phyloP scores from a whole-genome alignment of 768 basidiomycete species.

The Tricholoma furcatifolium region DNA sequence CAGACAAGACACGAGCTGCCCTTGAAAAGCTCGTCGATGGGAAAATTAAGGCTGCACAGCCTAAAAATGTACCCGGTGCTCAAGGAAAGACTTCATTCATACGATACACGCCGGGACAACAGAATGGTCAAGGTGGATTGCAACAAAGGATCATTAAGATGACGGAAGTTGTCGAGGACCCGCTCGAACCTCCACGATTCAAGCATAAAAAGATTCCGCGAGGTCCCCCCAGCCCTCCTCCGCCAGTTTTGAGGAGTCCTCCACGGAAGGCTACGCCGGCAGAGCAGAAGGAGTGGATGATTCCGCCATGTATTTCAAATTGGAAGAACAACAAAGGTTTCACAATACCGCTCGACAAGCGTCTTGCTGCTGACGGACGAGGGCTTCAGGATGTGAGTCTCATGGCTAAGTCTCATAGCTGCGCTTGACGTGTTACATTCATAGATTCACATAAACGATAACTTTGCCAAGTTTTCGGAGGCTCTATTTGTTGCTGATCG shows the following conservation, averaged over 20 bases:
- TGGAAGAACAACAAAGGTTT: conserved; percentile 99
- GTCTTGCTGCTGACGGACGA: conserved; percentile 96
- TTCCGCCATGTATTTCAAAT: conserved; percentile 98
- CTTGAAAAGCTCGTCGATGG: conserved; percentile 92
- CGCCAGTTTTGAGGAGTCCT: conserved; percentile 92
- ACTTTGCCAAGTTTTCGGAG: conserved; percentile 99
- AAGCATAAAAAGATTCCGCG: conserved; percentile 99
- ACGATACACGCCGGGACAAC: conserved; percentile 95
- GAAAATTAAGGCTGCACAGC: conserved; percentile 98
- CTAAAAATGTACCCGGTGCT: conserved; percentile 87
- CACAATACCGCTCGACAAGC: conserved; percentile 97
- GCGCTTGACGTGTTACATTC: background rate
- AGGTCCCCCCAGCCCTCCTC: conserved; percentile 94
- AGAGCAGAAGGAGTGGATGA: conserved; percentile 99
- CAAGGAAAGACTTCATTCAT: conserved; percentile 88
- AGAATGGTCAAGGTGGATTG: conserved; percentile 62
- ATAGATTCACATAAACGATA: conserved; percentile 97
- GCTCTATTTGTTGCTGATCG: conserved; percentile 93
- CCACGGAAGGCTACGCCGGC: conserved; percentile 94
- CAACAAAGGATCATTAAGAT: conserved; percentile 99
- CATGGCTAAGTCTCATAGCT: background rate
- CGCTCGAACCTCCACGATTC: conserved; percentile 93
- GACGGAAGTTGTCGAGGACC: conserved; percentile 97
- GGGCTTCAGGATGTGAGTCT: conserved; percentile 91
- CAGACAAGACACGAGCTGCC: conserved; percentile 87